These are phyloP conservation scores for Pezicula carpinea DNA, from an alignment of 2,329 filamentous ascomycete genomes.

Conservation along the genomic window DNA sequence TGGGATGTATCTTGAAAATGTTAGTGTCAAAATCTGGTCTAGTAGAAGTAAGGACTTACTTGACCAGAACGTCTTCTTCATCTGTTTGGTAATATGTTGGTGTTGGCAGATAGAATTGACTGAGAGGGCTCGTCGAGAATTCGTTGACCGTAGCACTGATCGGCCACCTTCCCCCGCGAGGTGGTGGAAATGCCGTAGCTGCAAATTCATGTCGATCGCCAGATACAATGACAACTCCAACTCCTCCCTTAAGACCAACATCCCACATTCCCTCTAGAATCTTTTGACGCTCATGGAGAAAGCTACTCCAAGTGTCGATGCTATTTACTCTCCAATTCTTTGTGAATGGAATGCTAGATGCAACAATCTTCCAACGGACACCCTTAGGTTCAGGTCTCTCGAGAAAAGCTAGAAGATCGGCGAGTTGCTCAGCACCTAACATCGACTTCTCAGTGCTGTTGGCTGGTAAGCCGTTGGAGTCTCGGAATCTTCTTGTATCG, in stretches of 20 bases:
- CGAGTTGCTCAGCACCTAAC: slow-evolving; percentile 74
- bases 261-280: slow-evolving; percentile 93
- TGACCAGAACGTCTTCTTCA: slow-evolving; percentile 75
- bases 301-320: slow-evolving; percentile 91
- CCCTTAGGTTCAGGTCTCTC: slow-evolving; percentile 66
- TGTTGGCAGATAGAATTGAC: slow-evolving; percentile 88
- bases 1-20: slow-evolving; percentile 60
- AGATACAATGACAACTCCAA: slow-evolving; percentile 78
- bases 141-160: slow-evolving; percentile 70
- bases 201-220: slow-evolving; percentile 98
- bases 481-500: slow-evolving; percentile 85
- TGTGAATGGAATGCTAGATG: slow-evolving; percentile 89
- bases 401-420: slow-evolving; percentile 76
- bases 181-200: slow-evolving; percentile 73
- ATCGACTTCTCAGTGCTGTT: slow-evolving; percentile 73
- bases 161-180: slow-evolving; percentile 55
- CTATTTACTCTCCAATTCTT: slow-evolving; percentile 94
- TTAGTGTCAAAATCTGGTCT: slow-evolving; percentile 15
- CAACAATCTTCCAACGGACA: slow-evolving; percentile 89
- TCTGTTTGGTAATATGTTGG: slow-evolving; percentile 80
- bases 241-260: slow-evolving; percentile 61
- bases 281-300: slow-evolving; percentile 70
- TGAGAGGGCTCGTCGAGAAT: slow-evolving; percentile 86
- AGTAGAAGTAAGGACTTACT: slow-evolving; percentile 49
- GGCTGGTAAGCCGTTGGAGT: slow-evolving; percentile 52